A percentile compares a stretch with the other conserved stretches of the same genome.
phyloP scores from a whole-genome alignment of 768 basidiomycete species.

The Dioszegia aurantiaca region DNA sequence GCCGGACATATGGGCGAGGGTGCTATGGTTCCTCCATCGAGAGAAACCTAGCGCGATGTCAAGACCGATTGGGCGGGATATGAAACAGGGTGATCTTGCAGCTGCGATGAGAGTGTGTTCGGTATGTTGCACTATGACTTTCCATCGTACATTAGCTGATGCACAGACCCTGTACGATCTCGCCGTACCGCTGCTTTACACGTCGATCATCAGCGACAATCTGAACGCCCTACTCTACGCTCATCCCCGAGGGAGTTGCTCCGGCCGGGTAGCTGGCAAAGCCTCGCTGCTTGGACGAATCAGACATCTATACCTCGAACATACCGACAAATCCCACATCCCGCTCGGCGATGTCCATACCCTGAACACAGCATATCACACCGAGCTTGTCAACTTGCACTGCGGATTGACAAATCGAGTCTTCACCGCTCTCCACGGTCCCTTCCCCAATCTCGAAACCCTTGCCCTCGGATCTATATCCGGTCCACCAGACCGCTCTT shows the following conservation, averaged over 20 bases:
- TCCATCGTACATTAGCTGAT: neutral
- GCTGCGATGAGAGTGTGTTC: conserved; percentile 1
- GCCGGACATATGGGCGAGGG: conserved; percentile 3
- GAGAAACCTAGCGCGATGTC: neutral
- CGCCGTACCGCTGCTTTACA: conserved; percentile 8
- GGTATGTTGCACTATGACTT: neutral
- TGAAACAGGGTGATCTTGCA: conserved; percentile 7
- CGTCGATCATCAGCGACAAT: conserved; percentile 2
- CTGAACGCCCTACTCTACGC: conserved; percentile 7
- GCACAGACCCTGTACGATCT: conserved; percentile 5
- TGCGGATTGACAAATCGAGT: neutral
- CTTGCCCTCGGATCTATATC: conserved; percentile 2
- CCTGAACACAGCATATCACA: neutral
- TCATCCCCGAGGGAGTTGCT: neutral
- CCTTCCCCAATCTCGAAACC: conserved; percentile 15
- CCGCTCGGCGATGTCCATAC: neutral
- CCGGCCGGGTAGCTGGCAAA: conserved; percentile 7
- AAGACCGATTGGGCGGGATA: conserved; percentile 1
- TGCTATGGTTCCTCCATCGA: conserved; percentile 1
- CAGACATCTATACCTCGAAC: conserved; percentile 5
- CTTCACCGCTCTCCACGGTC: neutral
- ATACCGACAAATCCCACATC: conserved; percentile 8
- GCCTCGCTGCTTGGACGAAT: neutral
- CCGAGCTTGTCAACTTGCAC: conserved; percentile 3
- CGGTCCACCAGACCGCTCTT: neutral